These are phyloP conservation scores for Chlorokybus atmophyticus DNA, from an alignment of 139 green algal genomes.

Conservation along the genomic window DNA sequence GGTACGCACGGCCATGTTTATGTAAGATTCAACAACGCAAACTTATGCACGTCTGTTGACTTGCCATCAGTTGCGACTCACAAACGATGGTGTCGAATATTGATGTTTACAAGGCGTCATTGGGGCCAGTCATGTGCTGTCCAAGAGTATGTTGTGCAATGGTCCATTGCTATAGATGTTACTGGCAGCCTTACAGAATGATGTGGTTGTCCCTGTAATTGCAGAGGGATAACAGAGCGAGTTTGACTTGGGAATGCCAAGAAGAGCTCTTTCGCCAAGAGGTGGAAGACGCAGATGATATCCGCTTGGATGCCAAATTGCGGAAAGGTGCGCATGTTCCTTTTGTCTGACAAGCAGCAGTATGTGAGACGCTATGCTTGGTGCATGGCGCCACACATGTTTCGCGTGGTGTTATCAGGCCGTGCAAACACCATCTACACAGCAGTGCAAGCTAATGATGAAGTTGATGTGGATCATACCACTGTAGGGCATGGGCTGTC, in stretches of 20 bases:
- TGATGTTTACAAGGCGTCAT: neutral
- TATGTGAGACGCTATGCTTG: too few species aligned
- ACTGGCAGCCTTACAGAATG: neutral
- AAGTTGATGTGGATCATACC: too few species aligned
- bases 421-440: too few species aligned
- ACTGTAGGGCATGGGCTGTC: too few species aligned
- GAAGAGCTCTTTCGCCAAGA: conserved; percentile 65
- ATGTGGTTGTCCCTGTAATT: neutral
- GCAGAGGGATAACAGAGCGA: conserved; percentile 32
- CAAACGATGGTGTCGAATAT: neutral
- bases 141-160: neutral
- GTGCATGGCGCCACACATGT: too few species aligned
- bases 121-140: neutral
- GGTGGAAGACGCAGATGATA: conserved; percentile 61
- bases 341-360: neutral
- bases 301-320: conserved; percentile 49
- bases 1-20: too few species aligned
- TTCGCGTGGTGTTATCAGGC: too few species aligned
- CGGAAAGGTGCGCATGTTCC: conserved; percentile 25
- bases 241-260: conserved; percentile 47
- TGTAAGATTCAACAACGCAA: too few species aligned
- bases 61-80: too few species aligned
- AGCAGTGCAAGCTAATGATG: too few species aligned
- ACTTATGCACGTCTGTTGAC: too few species aligned
- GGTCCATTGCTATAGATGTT: neutral